These are phyloP conservation scores for Calocybe cyanea DNA, from an alignment of 768 basidiomycete species.

Conservation along the genomic window DNA sequence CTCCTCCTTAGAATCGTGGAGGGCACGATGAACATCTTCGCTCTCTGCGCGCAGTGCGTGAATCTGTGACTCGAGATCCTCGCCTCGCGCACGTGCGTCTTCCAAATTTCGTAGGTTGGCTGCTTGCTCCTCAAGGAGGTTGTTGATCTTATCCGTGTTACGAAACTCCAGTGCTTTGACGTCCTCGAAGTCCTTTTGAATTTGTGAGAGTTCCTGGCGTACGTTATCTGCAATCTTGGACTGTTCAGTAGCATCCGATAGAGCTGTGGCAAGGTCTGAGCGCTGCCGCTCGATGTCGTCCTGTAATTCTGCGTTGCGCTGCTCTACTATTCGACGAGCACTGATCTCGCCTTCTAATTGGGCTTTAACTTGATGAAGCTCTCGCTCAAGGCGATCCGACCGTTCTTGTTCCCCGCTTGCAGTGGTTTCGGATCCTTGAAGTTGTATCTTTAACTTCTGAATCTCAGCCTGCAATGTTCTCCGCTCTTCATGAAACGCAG, in stretches of 20 bases:
- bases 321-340: conserved; percentile 61
- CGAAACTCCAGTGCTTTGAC: conserved; percentile 63
- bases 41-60: conserved; percentile 67
- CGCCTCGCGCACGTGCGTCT: conserved; percentile 69
- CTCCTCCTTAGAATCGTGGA: conserved; percentile 67
- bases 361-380: conserved; percentile 56
- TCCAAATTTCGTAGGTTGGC: conserved; percentile 66
- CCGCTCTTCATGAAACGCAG: conserved; percentile 56
- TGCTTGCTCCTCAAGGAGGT: conserved; percentile 75
- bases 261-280: conserved; percentile 48
- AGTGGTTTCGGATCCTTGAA: conserved; percentile 37
- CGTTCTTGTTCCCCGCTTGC: conserved; percentile 44
- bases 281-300: conserved; percentile 55
- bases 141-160: conserved; percentile 59
- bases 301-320: conserved; percentile 55
- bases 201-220: conserved; percentile 61
- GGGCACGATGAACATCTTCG: conserved; percentile 61
- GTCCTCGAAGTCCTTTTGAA: conserved; percentile 60
- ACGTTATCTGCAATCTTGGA: conserved; percentile 53
- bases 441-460: conserved; percentile 42
- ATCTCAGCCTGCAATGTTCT: conserved; percentile 52
- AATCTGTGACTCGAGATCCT: conserved; percentile 74
- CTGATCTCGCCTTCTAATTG: conserved; percentile 62
- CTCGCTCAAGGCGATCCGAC: conserved; percentile 56
- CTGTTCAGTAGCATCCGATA: conserved; percentile 69